Conservation (phyloP, 2,329 filamentous ascomycete genomes). For the Acrodontium crateriforme region DNA sequence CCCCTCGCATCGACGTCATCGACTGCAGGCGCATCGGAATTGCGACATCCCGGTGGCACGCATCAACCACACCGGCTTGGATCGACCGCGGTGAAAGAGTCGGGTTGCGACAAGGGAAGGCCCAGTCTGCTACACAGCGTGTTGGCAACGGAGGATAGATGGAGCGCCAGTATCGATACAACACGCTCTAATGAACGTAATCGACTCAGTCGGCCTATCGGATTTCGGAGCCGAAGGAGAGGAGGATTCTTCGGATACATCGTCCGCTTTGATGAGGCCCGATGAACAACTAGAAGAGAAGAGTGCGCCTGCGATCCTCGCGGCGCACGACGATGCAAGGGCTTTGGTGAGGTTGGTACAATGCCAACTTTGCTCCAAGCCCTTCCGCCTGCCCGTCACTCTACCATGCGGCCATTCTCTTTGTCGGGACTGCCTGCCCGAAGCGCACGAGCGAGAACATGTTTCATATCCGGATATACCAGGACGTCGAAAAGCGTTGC, state of each 20-base stretch:
- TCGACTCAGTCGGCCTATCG: conserved; percentile 1
- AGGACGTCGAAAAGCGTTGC: conserved; percentile 53
- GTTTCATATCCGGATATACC: conserved; percentile 65
- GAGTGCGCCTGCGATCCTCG: conserved; percentile 24
- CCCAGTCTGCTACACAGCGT: too few species aligned
- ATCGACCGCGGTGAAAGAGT: too few species aligned
- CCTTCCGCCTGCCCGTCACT: conserved; percentile 54
- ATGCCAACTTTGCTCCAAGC: conserved; percentile 59
- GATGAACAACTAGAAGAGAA: conserved; percentile 22
- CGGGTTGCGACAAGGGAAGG: too few species aligned
- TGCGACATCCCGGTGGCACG: too few species aligned
- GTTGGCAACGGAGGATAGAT: conserved; percentile 3
- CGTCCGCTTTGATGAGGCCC: conserved; percentile 28
- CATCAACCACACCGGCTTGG: too few species aligned
- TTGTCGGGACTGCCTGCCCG: conserved; percentile 62
- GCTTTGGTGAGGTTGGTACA: conserved; percentile 61
- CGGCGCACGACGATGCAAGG: conserved; percentile 41
- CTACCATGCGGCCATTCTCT: conserved; percentile 71
- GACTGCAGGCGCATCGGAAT: too few species aligned
- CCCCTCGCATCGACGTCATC: too few species aligned
- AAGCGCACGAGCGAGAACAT: conserved; percentile 47
- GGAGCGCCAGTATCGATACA: conserved; percentile 1
- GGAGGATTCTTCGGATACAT: conserved; percentile 2
- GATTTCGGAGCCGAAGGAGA: not conserved
- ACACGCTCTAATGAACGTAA: conserved; percentile 3